A percentile compares a stretch with the other conserved stretches of the same genome.
These are phyloP conservation scores for Hanseniaspora pseudoguilliermondii DNA, from an alignment of 805 yeast genomes.

Conservation along the genomic window DNA sequence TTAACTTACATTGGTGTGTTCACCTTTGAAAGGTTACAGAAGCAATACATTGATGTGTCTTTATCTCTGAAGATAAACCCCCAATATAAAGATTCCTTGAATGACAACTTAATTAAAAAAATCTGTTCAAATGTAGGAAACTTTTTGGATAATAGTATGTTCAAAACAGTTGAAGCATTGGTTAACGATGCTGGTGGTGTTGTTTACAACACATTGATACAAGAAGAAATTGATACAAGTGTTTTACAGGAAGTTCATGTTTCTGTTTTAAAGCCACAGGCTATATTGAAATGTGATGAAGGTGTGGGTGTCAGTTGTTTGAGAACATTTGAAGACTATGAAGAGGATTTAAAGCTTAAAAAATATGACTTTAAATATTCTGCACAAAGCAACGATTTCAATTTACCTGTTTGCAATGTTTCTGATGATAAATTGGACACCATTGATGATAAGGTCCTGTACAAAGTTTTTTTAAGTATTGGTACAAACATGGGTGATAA, in stretches of 20 bases:
- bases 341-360: not conserved
- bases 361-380: not conserved
- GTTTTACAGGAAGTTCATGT: constrained; percentile 30
- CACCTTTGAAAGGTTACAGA: constrained; percentile 72
- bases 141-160: constrained; percentile 66
- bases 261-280: constrained; percentile 73
- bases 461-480: constrained; percentile 59
- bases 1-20: constrained; percentile 85
- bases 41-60: constrained; percentile 52
- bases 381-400: constrained; percentile 18
- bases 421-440: not conserved
- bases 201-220: constrained; percentile 15
- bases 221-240: constrained; percentile 10
- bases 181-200: constrained; percentile 58
- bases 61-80: constrained; percentile 30
- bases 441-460: constrained; percentile 14
- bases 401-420: constrained; percentile 27
- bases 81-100: constrained; percentile 12
- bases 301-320: constrained; percentile 79
- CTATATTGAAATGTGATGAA: constrained; percentile 60
- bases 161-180: constrained; percentile 87
- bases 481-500: constrained; percentile 81
- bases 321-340: constrained; percentile 35
- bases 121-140: constrained; percentile 38
- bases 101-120: constrained; percentile 19